Evolutionary conservation across 305 asterid genomes (phyloP).

Genomic region (Rubia occidens): DNA sequence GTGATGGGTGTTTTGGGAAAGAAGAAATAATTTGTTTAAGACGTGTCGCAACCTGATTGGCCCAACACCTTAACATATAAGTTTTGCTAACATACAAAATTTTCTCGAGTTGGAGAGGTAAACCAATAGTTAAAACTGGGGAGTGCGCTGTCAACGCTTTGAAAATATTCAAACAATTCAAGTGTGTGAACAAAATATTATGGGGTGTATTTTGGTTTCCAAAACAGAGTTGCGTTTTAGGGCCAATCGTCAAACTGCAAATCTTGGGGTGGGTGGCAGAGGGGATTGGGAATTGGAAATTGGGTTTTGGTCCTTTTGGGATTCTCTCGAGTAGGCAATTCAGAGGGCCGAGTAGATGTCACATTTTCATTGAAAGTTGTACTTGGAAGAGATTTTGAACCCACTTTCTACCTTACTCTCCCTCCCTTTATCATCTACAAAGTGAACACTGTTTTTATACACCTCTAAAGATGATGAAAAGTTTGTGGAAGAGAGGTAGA

Average conservation of each 20-base stretch:
- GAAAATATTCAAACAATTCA: neutral
- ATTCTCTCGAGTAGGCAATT: neutral
- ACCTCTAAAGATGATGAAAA: no score
- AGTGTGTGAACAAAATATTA: neutral
- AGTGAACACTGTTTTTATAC: no score
- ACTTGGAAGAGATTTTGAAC: neutral
- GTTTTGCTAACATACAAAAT: no score
- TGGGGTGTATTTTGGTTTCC: neutral
- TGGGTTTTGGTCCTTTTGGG: constrained; percentile 9
- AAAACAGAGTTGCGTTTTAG: neutral
- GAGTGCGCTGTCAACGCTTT: constrained; percentile 1
- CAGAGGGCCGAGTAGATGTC: neutral
- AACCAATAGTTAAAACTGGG: neutral
- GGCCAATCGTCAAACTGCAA: constrained; percentile 3
- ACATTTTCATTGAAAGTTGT: neutral
- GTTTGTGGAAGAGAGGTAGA: no score
- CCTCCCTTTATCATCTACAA: no score
- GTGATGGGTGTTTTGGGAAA: no score
- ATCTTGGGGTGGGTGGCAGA: neutral
- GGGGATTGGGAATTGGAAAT: neutral
- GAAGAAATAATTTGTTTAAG: no score
- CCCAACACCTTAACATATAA: no score
- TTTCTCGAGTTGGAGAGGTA: no score
- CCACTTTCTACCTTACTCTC: neutral
- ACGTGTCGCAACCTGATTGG: no score